Evolutionary conservation across 148 eudicot genomes (phyloP).

Genomic region (Arbutus unedo): DNA sequence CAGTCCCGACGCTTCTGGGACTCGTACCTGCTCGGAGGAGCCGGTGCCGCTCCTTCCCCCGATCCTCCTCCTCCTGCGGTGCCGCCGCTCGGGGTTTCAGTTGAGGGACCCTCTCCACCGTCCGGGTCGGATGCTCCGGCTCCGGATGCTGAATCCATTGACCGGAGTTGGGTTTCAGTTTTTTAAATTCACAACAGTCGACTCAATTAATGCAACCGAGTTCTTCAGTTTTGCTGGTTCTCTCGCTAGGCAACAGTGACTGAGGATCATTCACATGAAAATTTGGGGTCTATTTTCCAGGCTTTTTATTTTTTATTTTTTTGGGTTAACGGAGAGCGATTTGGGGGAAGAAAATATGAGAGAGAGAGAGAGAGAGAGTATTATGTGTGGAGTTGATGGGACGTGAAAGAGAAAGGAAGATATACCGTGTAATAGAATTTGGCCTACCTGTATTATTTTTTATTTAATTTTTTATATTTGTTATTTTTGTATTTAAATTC

Average conservation of each 20-base stretch:
- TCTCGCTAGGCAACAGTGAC: background rate
- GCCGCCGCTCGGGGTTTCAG: background rate
- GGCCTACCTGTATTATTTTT: no score
- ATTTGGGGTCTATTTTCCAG: background rate
- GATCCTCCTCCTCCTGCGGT: background rate
- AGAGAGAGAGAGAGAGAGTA: background rate
- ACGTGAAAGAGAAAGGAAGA: background rate
- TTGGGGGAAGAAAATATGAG: background rate
- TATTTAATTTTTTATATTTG: no score
- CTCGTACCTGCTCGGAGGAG: constrained; percentile 52
- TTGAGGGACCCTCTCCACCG: background rate
- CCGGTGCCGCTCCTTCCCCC: background rate
- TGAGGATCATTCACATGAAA: background rate
- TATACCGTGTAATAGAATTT: background rate
- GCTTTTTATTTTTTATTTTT: background rate
- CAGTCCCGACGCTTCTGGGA: constrained; percentile 72
- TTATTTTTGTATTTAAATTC: no score
- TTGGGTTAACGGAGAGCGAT: background rate
- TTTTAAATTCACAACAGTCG: no score
- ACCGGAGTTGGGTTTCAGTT: no score
- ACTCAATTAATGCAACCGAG: no score
- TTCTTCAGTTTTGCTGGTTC: background rate
- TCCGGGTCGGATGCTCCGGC: background rate
- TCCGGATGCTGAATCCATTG: background rate
- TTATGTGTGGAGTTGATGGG: background rate